A percentile compares a stretch with the other conserved stretches of the same genome.
phyloP scores from a whole-genome alignment of 805 yeast species.

The Tetrapisispora nanseiensis region DNA sequence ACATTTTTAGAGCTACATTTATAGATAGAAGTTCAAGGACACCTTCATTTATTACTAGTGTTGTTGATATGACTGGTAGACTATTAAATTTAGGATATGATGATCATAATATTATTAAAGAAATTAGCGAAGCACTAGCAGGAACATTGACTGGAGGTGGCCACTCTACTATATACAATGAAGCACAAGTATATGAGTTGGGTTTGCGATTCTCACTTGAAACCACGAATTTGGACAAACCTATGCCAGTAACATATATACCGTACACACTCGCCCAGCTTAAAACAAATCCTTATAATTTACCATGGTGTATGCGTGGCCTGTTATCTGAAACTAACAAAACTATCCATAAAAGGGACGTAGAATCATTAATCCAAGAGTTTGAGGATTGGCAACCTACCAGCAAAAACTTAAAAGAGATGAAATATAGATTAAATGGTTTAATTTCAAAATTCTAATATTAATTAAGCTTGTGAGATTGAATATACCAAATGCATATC shows the following conservation, averaged over 20 bases:
- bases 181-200: conserved; percentile 70
- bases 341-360: conserved; percentile 46
- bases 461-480: not conserved
- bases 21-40: conserved; percentile 74
- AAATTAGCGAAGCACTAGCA: conserved; percentile 66
- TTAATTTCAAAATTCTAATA: conserved; percentile 21
- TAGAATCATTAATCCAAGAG: conserved; percentile 50
- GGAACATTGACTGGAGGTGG: conserved; percentile 95
- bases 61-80: conserved; percentile 64
- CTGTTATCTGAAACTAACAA: conserved; percentile 55
- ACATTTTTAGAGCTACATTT: conserved; percentile 79
- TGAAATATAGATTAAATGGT: conserved; percentile 69
- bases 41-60: conserved; percentile 66
- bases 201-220: conserved; percentile 69
- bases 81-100: conserved; percentile 67
- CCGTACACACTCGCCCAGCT: conserved; percentile 54
- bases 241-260: conserved; percentile 29
- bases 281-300: conserved; percentile 70
- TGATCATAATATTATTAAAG: conserved; percentile 81
- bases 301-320: conserved; percentile 92
- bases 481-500: no score
- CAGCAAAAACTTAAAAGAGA: conserved; percentile 68
- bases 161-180: conserved; percentile 82
- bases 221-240: conserved; percentile 49
- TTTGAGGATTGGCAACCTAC: conserved; percentile 87